These are phyloP conservation scores for Lipomyces yamanashiensis DNA, from an alignment of 805 yeast genomes.

Conservation along the genomic window DNA sequence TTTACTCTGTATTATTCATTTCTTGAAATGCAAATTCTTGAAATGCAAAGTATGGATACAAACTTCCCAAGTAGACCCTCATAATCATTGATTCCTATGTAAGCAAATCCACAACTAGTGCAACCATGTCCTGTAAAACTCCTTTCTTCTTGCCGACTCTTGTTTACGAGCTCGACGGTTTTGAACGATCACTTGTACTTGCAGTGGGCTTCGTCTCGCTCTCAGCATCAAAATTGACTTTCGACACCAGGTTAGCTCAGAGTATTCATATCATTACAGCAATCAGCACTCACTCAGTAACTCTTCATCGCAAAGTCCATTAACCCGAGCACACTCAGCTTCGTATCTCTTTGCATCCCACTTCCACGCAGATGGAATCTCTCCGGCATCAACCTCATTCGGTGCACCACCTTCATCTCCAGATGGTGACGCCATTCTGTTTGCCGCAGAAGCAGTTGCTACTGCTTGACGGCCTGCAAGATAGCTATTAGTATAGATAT, in stretches of 20 bases:
- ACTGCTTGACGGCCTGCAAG: not conserved
- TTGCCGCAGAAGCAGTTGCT: not conserved
- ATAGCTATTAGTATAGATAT: not conserved
- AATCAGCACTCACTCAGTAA: not conserved
- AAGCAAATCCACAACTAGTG: not conserved
- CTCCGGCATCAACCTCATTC: not conserved
- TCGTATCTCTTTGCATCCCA: constrained; percentile 14
- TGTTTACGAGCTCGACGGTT: not conserved
- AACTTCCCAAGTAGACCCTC: not conserved
- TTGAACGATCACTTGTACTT: not conserved
- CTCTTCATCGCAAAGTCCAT: constrained; percentile 1
- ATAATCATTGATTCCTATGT: not conserved
- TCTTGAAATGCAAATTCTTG: not conserved
- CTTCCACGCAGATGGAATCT: constrained; percentile 11
- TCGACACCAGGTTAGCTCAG: not conserved
- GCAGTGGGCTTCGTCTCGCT: not conserved
- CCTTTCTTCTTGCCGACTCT: not conserved
- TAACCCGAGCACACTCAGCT: constrained; percentile 5
- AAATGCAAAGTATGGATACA: constrained; percentile 1
- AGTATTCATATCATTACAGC: not conserved
- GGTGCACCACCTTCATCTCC: constrained; percentile 10
- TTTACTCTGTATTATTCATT: too few species aligned
- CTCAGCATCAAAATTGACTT: constrained; percentile 3
- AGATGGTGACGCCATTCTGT: constrained; percentile 15
- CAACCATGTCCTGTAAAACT: not conserved